These are phyloP conservation scores for Hylodesmum podocarpum DNA, from an alignment of 306 rosid genomes.

Conservation along the genomic window DNA sequence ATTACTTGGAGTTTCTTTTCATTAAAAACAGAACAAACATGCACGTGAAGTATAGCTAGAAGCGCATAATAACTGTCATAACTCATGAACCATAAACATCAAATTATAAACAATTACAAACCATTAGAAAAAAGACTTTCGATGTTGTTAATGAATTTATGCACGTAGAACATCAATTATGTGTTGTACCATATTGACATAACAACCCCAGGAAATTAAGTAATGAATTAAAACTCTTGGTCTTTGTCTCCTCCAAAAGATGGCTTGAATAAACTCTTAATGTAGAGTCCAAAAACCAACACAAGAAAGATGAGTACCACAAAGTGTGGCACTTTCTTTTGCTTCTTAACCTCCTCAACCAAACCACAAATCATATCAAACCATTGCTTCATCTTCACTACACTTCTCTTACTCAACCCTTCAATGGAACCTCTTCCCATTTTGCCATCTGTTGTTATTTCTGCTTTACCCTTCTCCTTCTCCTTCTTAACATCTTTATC, in stretches of 20 bases:
- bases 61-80: not conserved
- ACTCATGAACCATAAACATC: not conserved
- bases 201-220: not conserved
- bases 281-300: slow-evolving; percentile 17
- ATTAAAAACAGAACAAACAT: no score
- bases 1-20: no score
- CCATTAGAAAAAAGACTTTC: not conserved
- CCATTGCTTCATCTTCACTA: not conserved
- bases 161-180: not conserved
- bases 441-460: not conserved
- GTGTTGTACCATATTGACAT: not conserved
- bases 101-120: not conserved
- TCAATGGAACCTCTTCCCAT: not conserved
- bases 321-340: slow-evolving; percentile 2
- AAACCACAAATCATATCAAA: not conserved
- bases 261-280: slow-evolving; percentile 21
- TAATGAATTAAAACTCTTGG: slow-evolving; percentile 21
- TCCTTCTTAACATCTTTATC: not conserved
- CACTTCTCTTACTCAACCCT: not conserved
- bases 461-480: not conserved
- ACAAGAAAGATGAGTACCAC: slow-evolving; percentile 7
- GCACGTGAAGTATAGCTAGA: no score
- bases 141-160: not conserved
- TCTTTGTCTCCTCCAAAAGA: slow-evolving; percentile 16
- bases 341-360: slow-evolving; percentile 25